Conservation (phyloP, 2,329 filamentous ascomycete species). For the Exophiala dermatitidis region DNA sequence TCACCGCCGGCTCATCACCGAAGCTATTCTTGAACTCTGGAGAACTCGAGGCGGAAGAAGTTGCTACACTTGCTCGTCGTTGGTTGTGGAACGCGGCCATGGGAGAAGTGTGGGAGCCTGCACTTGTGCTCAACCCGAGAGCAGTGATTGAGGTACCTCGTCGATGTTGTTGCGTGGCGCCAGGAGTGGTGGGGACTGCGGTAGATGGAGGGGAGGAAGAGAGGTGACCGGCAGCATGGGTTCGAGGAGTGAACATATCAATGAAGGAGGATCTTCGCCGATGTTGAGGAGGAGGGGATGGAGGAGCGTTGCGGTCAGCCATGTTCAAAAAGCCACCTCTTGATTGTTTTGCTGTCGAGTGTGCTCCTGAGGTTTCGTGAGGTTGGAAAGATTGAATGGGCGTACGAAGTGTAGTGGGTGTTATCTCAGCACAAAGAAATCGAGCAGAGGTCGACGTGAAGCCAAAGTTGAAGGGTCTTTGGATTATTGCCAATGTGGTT, state of each 20-base stretch:
- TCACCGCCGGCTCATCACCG: slow-evolving; percentile 35
- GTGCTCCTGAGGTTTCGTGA: neutral
- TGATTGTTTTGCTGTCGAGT: neutral
- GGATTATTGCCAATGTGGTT: neutral
- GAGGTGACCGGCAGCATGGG: slow-evolving; percentile 32
- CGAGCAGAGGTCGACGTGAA: neutral
- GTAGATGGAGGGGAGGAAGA: slow-evolving; percentile 43
- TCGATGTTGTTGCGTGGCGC: slow-evolving; percentile 47
- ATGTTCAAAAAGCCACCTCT: slow-evolving; percentile 29
- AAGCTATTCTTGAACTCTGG: slow-evolving; percentile 31
- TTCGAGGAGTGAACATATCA: slow-evolving; percentile 42
- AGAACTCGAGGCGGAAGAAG: slow-evolving; percentile 43
- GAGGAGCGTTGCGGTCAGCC: slow-evolving; percentile 38
- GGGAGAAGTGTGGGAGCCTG: slow-evolving; percentile 44
- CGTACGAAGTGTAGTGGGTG: neutral
- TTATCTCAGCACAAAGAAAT: neutral
- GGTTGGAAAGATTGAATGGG: neutral
- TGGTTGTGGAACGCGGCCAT: slow-evolving; percentile 45
- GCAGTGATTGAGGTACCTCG: slow-evolving; percentile 65
- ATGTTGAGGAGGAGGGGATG: slow-evolving; percentile 33
- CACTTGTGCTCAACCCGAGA: slow-evolving; percentile 63
- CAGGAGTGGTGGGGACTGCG: slow-evolving; percentile 38
- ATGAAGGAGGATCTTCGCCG: slow-evolving; percentile 42
- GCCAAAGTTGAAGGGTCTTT: neutral
- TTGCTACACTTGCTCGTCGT: slow-evolving; percentile 63